Evolutionary conservation across 768 basidiomycete genomes (phyloP).

Genomic region (Mycena sanguinolenta): DNA sequence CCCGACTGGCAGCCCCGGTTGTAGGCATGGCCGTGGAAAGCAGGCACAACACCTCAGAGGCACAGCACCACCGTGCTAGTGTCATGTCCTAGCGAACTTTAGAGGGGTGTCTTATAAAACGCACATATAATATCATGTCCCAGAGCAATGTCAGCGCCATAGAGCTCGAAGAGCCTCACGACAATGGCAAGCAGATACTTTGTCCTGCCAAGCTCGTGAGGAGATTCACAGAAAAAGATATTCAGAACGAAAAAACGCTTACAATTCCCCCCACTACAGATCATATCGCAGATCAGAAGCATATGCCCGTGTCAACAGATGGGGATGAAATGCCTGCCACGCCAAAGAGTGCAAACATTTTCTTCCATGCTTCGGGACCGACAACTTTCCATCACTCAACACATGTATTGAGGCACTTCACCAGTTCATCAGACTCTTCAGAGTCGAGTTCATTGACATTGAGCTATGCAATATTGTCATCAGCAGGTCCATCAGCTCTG

Average conservation of each 20-base stretch:
- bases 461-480: constrained; percentile 35
- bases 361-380: constrained; percentile 35
- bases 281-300: constrained; percentile 43
- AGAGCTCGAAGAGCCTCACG: background rate
- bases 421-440: constrained; percentile 26
- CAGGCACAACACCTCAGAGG: background rate
- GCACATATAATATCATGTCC: background rate
- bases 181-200: background rate
- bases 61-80: background rate
- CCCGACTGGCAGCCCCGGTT: background rate
- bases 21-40: too few relatives aligned
- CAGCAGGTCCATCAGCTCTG: background rate
- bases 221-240: background rate
- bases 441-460: constrained; percentile 31
- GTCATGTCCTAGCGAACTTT: background rate
- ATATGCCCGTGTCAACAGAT: constrained; percentile 46
- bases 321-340: constrained; percentile 43
- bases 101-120: background rate
- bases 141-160: background rate
- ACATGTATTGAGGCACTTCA: constrained; percentile 29
- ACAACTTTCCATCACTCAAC: constrained; percentile 36
- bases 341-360: constrained; percentile 41
- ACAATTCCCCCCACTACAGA: constrained; percentile 45
- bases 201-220: too few relatives aligned
- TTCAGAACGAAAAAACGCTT: background rate